Evolutionary conservation across 1,284 basidiomycete species (phyloP).

Genomic region (Volvariella volvacea): DNA sequence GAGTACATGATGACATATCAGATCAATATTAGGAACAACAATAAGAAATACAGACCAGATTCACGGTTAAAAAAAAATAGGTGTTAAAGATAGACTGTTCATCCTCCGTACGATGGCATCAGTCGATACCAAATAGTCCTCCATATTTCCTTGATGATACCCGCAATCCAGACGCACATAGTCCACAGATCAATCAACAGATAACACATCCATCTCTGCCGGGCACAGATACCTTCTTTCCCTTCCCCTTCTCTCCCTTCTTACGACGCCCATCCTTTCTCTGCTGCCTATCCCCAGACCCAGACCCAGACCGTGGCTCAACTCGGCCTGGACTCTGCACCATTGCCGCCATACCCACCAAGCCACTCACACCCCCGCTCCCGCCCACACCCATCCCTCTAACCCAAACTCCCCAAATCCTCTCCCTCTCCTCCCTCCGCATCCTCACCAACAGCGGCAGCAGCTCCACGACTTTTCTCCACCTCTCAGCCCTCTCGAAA

Average conservation of each 20-base stretch:
- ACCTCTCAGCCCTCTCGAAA: not conserved
- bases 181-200: constrained; percentile 4
- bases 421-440: not conserved
- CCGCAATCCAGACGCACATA: constrained; percentile 5
- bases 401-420: not conserved
- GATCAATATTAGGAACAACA: too few species aligned
- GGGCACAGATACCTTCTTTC: constrained; percentile 1
- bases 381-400: constrained; percentile 5
- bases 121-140: too few species aligned
- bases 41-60: too few species aligned
- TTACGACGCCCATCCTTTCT: constrained; percentile 5
- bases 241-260: constrained; percentile 8
- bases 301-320: not conserved
- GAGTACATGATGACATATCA: too few species aligned
- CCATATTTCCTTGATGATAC: not conserved
- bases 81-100: too few species aligned
- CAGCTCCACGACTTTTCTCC: not conserved
- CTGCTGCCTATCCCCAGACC: constrained; percentile 2
- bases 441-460: not conserved
- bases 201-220: not conserved
- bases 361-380: not conserved
- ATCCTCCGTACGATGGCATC: too few species aligned
- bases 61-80: too few species aligned
- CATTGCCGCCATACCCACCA: too few species aligned
- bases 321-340: too few species aligned